Evolutionary conservation across 805 yeast species (phyloP).

Genomic region (Wickerhamomyces chaumierensis): DNA sequence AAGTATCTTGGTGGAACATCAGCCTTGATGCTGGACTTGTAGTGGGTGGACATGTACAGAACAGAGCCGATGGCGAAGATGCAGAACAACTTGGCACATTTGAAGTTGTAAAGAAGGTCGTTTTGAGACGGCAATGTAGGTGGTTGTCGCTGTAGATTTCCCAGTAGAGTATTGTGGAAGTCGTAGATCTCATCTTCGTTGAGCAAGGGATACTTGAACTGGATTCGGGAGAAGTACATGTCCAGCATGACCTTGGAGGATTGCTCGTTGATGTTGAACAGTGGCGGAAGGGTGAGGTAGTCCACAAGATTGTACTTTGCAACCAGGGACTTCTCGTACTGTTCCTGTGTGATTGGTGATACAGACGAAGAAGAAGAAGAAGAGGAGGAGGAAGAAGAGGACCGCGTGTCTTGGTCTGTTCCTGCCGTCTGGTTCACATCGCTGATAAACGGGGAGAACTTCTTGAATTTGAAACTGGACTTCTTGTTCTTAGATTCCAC

Average conservation of each 20-base stretch:
- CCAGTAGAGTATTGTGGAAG: constrained; percentile 41
- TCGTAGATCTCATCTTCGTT: constrained; percentile 39
- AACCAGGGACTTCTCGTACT: constrained; percentile 23
- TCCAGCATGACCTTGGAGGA: constrained; percentile 39
- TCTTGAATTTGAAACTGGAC: constrained; percentile 26
- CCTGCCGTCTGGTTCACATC: constrained; percentile 1
- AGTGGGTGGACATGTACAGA: constrained; percentile 43
- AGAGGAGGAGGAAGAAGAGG: too few relatives aligned
- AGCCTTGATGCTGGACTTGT: constrained; percentile 44
- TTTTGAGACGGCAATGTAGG: constrained; percentile 5
- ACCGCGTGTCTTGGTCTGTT: too few relatives aligned
- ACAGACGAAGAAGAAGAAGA: too few relatives aligned
- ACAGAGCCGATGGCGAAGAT: constrained; percentile 41
- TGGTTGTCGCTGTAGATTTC: too few relatives aligned
- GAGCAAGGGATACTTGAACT: constrained; percentile 44
- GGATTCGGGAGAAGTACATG: constrained; percentile 43
- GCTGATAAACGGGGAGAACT: constrained; percentile 24
- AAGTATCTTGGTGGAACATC: constrained; percentile 31
- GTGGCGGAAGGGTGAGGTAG: constrained; percentile 35
- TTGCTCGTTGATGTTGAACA: constrained; percentile 37
- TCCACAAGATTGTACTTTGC: constrained; percentile 36
- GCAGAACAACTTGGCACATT: constrained; percentile 46
- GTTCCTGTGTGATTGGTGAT: not conserved
- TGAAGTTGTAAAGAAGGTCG: constrained; percentile 33
- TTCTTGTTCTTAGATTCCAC: constrained; percentile 18